Evolutionary conservation across 345 rosid genomes (phyloP).

Genomic region (Brassica carinata): DNA sequence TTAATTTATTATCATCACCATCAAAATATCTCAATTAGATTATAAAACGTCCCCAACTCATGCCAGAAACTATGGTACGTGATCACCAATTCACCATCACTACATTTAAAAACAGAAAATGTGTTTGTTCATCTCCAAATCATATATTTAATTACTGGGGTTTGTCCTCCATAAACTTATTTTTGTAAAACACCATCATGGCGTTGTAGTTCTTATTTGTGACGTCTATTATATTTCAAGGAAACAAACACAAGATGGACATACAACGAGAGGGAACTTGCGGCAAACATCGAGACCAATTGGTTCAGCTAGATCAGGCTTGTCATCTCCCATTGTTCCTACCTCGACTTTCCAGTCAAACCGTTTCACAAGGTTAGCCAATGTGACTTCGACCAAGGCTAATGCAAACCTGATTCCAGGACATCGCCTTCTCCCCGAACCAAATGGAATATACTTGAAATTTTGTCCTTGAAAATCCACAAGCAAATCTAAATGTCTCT

Average conservation of each 20-base stretch:
- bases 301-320: slow-evolving; percentile 2
- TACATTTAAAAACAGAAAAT: neutral
- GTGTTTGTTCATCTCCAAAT: neutral
- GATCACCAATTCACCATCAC: neutral
- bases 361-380: slow-evolving; percentile 23
- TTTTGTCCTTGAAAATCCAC: slow-evolving; percentile 22
- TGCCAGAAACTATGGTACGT: slow-evolving; percentile 4
- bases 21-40: neutral
- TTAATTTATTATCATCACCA: neutral
- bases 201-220: neutral
- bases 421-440: slow-evolving; percentile 29
- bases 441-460: slow-evolving; percentile 32
- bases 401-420: slow-evolving; percentile 25
- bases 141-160: neutral
- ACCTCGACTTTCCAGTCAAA: slow-evolving; percentile 25
- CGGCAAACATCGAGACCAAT: slow-evolving; percentile 7
- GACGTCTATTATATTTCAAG: neutral
- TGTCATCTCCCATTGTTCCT: neutral
- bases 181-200: neutral
- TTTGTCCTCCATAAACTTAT: neutral
- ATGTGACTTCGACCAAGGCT: neutral
- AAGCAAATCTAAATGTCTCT: neutral
- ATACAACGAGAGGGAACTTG: slow-evolving; percentile 7
- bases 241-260: neutral
- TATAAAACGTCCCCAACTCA: neutral